A percentile compares a stretch with the other conserved stretches of the same genome.
Evolutionary conservation across 2,329 filamentous ascomycete genomes (phyloP).

Genomic region (Laburnicola sp.): DNA sequence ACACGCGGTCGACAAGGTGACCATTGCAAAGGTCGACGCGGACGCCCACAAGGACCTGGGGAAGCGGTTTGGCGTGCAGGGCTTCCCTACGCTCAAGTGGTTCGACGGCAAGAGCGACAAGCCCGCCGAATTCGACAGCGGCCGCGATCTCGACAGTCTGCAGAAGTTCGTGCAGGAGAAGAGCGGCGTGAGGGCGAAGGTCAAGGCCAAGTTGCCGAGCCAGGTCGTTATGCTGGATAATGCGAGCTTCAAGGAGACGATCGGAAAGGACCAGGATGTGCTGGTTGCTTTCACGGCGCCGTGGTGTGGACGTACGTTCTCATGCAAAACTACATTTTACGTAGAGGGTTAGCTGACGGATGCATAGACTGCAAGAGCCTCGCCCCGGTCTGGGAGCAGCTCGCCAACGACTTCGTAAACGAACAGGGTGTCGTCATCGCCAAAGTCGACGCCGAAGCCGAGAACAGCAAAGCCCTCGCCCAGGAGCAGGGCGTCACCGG

Average conservation of each 20-base stretch:
- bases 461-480: conserved; percentile 78
- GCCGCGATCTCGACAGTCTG: conserved; percentile 85
- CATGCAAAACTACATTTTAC: conserved; percentile 8
- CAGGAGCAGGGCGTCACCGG: conserved; percentile 75
- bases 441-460: conserved; percentile 92
- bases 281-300: conserved; percentile 96
- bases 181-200: conserved; percentile 80
- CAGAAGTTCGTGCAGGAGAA: conserved; percentile 80
- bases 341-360: neutral
- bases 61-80: conserved; percentile 83
- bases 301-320: conserved; percentile 91
- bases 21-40: conserved; percentile 94
- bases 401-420: conserved; percentile 77
- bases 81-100: conserved; percentile 96
- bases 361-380: conserved; percentile 89
- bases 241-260: conserved; percentile 70
- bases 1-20: conserved; percentile 72
- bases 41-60: conserved; percentile 84
- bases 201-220: conserved; percentile 72
- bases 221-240: conserved; percentile 80
- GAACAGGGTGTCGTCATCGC: conserved; percentile 83
- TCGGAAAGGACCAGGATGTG: conserved; percentile 86
- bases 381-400: conserved; percentile 84
- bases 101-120: conserved; percentile 93
- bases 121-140: conserved; percentile 82